Base-by-base conservation (phyloP, 805 yeast species). In the Teunomyces panamensis region DNA sequence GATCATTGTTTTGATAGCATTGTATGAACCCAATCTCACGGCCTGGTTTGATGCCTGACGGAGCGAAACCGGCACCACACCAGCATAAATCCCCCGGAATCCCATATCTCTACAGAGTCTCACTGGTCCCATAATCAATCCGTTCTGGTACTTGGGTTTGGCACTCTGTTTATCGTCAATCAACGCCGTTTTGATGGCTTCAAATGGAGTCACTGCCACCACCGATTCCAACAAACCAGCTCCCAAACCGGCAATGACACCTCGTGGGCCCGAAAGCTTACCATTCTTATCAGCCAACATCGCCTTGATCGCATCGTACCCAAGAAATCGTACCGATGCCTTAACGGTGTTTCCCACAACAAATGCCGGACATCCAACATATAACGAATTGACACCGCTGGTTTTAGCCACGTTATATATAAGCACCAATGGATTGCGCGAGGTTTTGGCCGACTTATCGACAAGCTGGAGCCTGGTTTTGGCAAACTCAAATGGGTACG, bases 401-500 rank as follows among this genome's bases (percentile, higher is more conserved):
- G 80, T 77, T 56, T 75, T 81, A 11, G 88, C 90, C 5, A 87
- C 81, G 48, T 80, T 84, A 63, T 81, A 81, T 51, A 94, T 87
- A 49, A 92, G 75, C 9, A 83, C 85, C 47, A 92, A 65, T 30
- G 99, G 99, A 62, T 94, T 92, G 55, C 91, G 75, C 2, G 96
- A 83, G 10, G 81, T 77, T 46, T 69, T 82, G 10, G 85, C 70
- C 0, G 80, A 59, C 62, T 84, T 85, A 56, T 82, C 85, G 30
- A 83, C 83, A 47, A 92, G 76, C 69, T 92, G 99, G 39, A 94
- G 74, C 52, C 98, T 75, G 3, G 99, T 92, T 63, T 92, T 92
- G 41, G 98, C 96, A 71, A 91, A 92, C 67, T 92, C 99, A 67
- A 94, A 94, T 2, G 99, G 99, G 65, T 90, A 92, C 0, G 98